phyloP scores from a whole-genome alignment of 176 grass and related monocot species.

The Calamus simplicifolius region DNA sequence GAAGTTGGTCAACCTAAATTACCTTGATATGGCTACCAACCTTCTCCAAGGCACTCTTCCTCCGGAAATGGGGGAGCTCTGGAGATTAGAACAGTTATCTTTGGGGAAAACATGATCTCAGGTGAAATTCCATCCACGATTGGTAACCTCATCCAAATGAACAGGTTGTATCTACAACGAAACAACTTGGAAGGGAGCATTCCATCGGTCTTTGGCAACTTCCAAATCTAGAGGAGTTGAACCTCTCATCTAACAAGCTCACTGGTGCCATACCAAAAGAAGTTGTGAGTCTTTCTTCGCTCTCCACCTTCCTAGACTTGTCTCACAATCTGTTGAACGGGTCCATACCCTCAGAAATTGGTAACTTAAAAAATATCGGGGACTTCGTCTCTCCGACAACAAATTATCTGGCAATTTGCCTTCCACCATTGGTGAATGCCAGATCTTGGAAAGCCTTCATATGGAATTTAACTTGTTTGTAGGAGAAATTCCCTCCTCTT shows the following conservation, averaged over 20 bases:
- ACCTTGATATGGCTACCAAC: constrained; percentile 20
- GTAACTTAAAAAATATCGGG: constrained; percentile 9
- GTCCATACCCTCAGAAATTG: constrained; percentile 24
- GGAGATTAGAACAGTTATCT: constrained; percentile 12
- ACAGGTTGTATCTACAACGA: constrained; percentile 16
- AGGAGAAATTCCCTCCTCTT: constrained; percentile 5
- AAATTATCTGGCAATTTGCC: constrained; percentile 1
- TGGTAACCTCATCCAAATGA: constrained; percentile 28
- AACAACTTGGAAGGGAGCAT: constrained; percentile 42
- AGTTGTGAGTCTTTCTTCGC: constrained; percentile 22
- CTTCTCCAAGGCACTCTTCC: constrained; percentile 49
- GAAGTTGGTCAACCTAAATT: constrained; percentile 5
- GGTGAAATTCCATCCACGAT: constrained; percentile 37
- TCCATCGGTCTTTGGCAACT: constrained; percentile 24
- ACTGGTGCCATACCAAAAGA: constrained; percentile 32
- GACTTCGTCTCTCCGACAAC: constrained; percentile 1
- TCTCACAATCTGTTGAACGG: constrained; percentile 49
- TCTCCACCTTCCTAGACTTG: constrained; percentile 23
- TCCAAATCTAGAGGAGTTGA: constrained; percentile 10
- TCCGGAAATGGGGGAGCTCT: constrained; percentile 26
- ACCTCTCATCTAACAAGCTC: constrained; percentile 43
- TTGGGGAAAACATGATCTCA: constrained; percentile 36
- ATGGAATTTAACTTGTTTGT: background rate
- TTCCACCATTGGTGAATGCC: background rate
- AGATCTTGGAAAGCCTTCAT: background rate